Conservation (phyloP, 2,329 filamentous ascomycete genomes). For the Leptosphaerulina australis region DNA sequence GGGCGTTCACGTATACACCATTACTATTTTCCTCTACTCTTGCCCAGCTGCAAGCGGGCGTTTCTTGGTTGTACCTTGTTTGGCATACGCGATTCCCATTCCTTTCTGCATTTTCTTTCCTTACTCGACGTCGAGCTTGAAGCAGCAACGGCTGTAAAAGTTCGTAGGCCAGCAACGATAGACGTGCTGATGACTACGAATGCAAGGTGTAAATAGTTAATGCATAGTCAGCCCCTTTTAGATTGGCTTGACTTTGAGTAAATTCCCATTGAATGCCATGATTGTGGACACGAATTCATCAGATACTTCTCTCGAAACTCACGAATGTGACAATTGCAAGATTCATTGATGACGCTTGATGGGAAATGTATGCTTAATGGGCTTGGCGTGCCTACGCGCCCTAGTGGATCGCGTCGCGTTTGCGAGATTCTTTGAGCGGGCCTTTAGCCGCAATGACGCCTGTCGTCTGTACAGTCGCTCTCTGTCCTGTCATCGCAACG, state of each 20-base stretch:
- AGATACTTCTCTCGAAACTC: not conserved
- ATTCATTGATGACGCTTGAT: not conserved
- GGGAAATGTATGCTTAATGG: constrained; percentile 27
- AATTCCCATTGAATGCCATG: not conserved
- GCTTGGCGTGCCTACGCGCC: constrained; percentile 30
- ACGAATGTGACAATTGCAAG: not conserved
- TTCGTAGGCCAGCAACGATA: constrained; percentile 14
- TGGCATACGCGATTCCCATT: constrained; percentile 19
- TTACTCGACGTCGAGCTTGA: constrained; percentile 1
- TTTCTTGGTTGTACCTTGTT: constrained; percentile 8
- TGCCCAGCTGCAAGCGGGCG: constrained; percentile 13
- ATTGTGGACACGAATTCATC: not conserved
- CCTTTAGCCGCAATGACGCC: constrained; percentile 23
- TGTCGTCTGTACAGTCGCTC: constrained; percentile 8
- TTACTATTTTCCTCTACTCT: constrained; percentile 20
- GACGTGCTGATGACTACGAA: constrained; percentile 17
- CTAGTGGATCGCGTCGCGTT: constrained; percentile 36
- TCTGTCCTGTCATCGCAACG: constrained; percentile 6
- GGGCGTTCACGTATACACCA: constrained; percentile 29
- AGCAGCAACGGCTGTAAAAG: constrained; percentile 3
- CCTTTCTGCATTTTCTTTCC: constrained; percentile 4
- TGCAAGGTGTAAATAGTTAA: constrained; percentile 17
- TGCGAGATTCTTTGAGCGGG: constrained; percentile 30
- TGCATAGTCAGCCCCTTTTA: constrained; percentile 6
- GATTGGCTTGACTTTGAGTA: not conserved